Percentiles rank a stretch among this genome's conserved stretches.
phyloP scores from a whole-genome alignment of 2,329 filamentous ascomycete genomes.

The Salinomyces thailandicus region DNA sequence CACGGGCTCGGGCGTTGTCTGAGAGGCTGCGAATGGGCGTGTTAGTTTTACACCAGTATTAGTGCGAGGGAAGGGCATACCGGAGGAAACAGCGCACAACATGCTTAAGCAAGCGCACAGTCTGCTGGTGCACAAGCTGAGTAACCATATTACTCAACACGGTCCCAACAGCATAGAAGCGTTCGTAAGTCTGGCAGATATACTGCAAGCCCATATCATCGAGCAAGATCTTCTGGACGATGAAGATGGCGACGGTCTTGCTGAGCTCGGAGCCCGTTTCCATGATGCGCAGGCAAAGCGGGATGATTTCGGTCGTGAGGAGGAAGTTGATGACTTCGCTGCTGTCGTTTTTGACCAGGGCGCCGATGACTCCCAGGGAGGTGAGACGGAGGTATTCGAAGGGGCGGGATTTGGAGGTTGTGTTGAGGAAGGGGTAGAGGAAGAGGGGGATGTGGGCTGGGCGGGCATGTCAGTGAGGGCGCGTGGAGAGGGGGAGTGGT shows the following conservation, averaged over 20 bases:
- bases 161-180: conserved; percentile 95
- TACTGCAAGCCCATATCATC: conserved; percentile 96
- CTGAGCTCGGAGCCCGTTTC: conserved; percentile 96
- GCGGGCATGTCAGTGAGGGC: not conserved
- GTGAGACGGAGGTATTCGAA: conserved; percentile 97
- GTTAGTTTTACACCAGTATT: conserved; percentile 5
- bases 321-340: conserved; percentile 99
- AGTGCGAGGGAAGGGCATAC: conserved; percentile 47
- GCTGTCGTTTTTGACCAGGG: conserved; percentile 96
- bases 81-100: conserved; percentile 94
- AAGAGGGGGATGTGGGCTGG: conserved; percentile 93
- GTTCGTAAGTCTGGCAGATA: conserved; percentile 96
- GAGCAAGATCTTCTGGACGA: conserved; percentile 95
- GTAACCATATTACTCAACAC: conserved; percentile 98
- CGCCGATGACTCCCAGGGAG: conserved; percentile 90
- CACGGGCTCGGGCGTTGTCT: conserved; percentile 89
- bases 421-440: conserved; percentile 96
- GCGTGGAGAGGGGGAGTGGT: not conserved
- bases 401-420: conserved; percentile 91
- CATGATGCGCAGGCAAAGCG: conserved; percentile 95
- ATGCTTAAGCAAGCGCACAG: conserved; percentile 88
- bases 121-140: conserved; percentile 95
- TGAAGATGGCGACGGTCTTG: conserved; percentile 99
- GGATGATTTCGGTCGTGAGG: conserved; percentile 95
- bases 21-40: conserved; percentile 57